Evolutionary conservation across 768 basidiomycete species (phyloP).

Genomic region (Auricularia auricula-judae): DNA sequence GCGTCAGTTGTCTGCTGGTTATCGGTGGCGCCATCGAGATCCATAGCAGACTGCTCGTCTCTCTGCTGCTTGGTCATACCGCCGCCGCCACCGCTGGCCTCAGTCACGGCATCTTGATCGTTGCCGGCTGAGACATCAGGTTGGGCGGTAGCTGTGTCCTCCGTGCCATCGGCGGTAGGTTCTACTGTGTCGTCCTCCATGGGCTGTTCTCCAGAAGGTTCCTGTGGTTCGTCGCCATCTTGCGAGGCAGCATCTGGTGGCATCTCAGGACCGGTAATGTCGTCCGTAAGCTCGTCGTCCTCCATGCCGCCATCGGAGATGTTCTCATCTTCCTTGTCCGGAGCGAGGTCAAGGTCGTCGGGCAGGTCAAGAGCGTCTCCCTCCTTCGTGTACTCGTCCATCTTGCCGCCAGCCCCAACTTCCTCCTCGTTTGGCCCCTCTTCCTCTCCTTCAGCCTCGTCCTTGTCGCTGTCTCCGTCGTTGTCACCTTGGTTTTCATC

Average conservation of each 20-base stretch:
- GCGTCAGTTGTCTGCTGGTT: neutral
- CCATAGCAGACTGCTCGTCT: neutral
- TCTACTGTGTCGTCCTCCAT: neutral
- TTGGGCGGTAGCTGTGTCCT: slow-evolving; percentile 26
- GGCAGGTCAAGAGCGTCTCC: slow-evolving; percentile 81
- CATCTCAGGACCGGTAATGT: slow-evolving; percentile 8
- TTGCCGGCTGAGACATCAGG: slow-evolving; percentile 37
- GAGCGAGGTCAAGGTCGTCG: slow-evolving; percentile 64
- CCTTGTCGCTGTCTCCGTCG: slow-evolving; percentile 16
- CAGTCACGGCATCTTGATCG: slow-evolving; percentile 13
- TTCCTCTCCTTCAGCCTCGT: slow-evolving; percentile 15
- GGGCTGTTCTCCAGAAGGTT: slow-evolving; percentile 11
- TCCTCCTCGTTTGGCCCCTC: slow-evolving; percentile 21
- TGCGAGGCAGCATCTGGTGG: slow-evolving; percentile 15
- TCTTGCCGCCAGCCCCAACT: slow-evolving; percentile 28
- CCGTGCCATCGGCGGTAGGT: slow-evolving; percentile 16
- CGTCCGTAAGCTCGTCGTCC: slow-evolving; percentile 27
- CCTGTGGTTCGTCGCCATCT: slow-evolving; percentile 14
- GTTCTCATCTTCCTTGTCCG: slow-evolving; percentile 22
- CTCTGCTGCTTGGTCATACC: neutral
- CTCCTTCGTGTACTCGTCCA: slow-evolving; percentile 70
- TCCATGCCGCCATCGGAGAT: slow-evolving; percentile 17
- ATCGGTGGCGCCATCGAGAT: neutral
- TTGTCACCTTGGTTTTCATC: slow-evolving; percentile 15
- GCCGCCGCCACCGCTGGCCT: slow-evolving; percentile 5